Base-by-base conservation (phyloP, 169 alveolate genomes). In the Theileria parva region DNA sequence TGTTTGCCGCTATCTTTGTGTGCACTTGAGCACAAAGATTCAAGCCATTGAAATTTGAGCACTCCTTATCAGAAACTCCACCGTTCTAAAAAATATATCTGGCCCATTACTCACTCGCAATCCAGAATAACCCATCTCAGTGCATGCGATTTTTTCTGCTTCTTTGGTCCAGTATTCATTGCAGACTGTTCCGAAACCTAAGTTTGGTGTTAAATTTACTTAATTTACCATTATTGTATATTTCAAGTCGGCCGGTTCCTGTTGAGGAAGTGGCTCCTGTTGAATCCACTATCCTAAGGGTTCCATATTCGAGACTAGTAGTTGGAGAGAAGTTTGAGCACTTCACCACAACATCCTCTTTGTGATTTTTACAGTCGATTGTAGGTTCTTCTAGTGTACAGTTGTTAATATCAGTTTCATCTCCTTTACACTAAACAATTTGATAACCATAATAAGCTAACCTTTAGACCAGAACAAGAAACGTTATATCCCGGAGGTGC, bases 371-470 rank as follows among this genome's bases (percentile, higher is more conserved):
- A 83, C 97, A 94, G 81, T 88, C 92, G 0, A 86, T 84, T 0
- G 96, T 78, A 7, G 95, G 88, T 57, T 93, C 95, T 51, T 93
- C 96, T 21, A 88, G 86, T 23, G 91, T 84, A 79, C 97, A 94
- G 32, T 88, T 81, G 50, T 69, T 39, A 32, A 94, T 27, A 68
- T 72, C 90, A 50, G 64, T 81, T 75, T 93, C 96, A 8, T 81
- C 77, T 19, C 96, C 96, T 70, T 83, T 12, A 30, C 96, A 93
- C 88, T 89, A 80, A 30, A 30, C 39, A 28, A 9, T 32, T 65
- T 55, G 0, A 64, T 25, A 7, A 17, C 11, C 5, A 13, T 15
- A 15, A 51, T 13, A n/a, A 53, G 23, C 78, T 13, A 28, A 80
- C 87, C 77, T 69, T 64, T 19, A 83, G 32, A 27, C 95, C 96